Conservation (phyloP, 768 basidiomycete species). For the Lentinula aciculospora region DNA sequence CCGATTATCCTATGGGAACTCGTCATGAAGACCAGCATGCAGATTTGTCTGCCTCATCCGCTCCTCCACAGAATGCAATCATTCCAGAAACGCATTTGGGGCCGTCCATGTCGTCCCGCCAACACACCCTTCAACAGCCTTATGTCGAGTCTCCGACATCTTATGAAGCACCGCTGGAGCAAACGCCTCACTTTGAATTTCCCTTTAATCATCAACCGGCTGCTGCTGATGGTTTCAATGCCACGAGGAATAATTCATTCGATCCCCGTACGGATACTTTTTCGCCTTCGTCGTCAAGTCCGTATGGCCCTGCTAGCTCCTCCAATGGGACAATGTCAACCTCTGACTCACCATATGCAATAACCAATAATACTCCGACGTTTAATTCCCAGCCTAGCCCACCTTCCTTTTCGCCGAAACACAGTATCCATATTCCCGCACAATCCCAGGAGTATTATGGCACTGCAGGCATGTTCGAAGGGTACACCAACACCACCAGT, state of each 20-base stretch:
- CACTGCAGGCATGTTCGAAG: not conserved
- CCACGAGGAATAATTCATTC: not conserved
- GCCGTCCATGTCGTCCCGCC: not conserved
- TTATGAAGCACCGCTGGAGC: not conserved
- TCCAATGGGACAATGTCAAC: not conserved
- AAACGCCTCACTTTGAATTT: not conserved
- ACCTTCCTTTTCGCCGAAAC: not conserved
- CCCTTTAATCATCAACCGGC: not conserved
- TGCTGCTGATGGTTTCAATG: not conserved
- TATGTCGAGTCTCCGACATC: slow-evolving; percentile 4
- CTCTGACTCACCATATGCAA: not conserved
- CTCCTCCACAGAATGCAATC: not conserved
- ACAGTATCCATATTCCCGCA: not conserved
- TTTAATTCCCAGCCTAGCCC: not conserved
- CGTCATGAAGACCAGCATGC: not conserved
- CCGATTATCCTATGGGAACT: slow-evolving; percentile 1
- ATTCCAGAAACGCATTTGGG: not conserved
- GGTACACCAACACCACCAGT: not conserved
- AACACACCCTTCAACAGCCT: not conserved
- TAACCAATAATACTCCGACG: not conserved
- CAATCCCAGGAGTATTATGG: not conserved
- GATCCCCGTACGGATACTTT: not conserved
- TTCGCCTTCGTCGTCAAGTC: not conserved
- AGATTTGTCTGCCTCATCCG: not conserved
- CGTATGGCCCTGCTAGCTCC: not conserved